These are phyloP conservation scores for Acanthamoeba triangularis DNA, from an alignment of 208 protist genomes.

Conservation along the genomic window DNA sequence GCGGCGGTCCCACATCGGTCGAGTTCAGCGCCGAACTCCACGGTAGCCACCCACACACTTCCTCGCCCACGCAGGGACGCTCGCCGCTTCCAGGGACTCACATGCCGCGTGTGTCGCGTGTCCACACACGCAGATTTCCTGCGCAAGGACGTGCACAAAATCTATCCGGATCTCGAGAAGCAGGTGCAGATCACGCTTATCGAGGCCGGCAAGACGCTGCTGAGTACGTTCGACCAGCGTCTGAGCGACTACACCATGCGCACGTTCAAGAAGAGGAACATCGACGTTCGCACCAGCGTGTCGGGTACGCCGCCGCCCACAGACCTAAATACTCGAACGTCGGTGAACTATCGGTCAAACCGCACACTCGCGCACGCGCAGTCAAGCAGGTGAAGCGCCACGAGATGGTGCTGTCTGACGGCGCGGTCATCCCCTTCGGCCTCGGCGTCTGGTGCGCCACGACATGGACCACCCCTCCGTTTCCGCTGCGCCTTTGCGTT, in stretches of 20 bases:
- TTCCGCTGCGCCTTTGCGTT: too few relatives aligned
- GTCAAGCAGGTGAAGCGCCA: slow-evolving; percentile 77
- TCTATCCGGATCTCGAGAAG: slow-evolving; percentile 68
- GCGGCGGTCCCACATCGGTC: slow-evolving; percentile 90
- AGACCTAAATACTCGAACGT: background rate
- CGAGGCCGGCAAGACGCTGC: slow-evolving; percentile 78
- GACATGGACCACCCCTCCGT: background rate
- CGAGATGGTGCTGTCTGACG: slow-evolving; percentile 67
- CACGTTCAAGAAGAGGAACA: slow-evolving; percentile 69
- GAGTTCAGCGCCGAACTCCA: slow-evolving; percentile 89
- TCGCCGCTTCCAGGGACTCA: background rate
- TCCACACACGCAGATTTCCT: slow-evolving; percentile 45
- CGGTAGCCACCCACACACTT: slow-evolving; percentile 76
- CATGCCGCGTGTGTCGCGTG: background rate
- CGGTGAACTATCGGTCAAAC: background rate
- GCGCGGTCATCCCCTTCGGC: slow-evolving; percentile 68
- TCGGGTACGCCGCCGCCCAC: background rate
- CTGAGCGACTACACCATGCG: slow-evolving; percentile 75
- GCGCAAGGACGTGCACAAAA: slow-evolving; percentile 72
- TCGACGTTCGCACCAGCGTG: slow-evolving; percentile 42
- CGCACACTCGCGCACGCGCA: slow-evolving; percentile 28
- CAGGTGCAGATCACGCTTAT: slow-evolving; percentile 82
- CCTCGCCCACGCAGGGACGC: background rate
- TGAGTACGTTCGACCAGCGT: slow-evolving; percentile 82
- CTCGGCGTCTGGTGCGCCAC: slow-evolving; percentile 80